phyloP scores from a whole-genome alignment of 805 yeast genomes.

The Nakazawaea anatomiae region DNA sequence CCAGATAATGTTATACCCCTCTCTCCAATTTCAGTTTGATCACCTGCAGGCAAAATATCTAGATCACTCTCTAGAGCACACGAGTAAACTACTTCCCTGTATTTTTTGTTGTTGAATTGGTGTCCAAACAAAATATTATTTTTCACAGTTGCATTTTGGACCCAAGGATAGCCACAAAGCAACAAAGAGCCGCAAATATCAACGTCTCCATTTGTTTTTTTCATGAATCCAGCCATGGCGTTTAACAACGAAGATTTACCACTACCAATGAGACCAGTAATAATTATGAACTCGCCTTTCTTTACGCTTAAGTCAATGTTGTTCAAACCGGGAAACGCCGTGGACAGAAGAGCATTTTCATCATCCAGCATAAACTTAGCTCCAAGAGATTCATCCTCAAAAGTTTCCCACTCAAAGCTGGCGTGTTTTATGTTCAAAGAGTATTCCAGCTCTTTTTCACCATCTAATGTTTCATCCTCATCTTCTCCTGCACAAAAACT shows the following conservation, averaged over 20 bases:
- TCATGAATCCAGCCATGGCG: slow-evolving; percentile 72
- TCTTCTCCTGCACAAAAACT: slow-evolving; percentile 11
- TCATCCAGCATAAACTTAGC: background rate
- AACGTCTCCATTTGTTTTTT: slow-evolving; percentile 44
- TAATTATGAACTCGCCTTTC: slow-evolving; percentile 61
- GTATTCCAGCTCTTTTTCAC: slow-evolving; percentile 10
- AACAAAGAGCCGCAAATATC: slow-evolving; percentile 46
- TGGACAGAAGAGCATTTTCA: slow-evolving; percentile 9
- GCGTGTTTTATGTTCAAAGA: slow-evolving; percentile 53
- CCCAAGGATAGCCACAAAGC: slow-evolving; percentile 70
- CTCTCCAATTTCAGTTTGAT: slow-evolving; percentile 76
- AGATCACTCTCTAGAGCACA: slow-evolving; percentile 68
- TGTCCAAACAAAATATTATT: slow-evolving; percentile 71
- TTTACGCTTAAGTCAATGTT: slow-evolving; percentile 45
- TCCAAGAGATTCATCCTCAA: slow-evolving; percentile 19
- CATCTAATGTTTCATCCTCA: slow-evolving; percentile 15
- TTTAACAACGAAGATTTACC: slow-evolving; percentile 72
- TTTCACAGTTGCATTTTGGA: slow-evolving; percentile 72
- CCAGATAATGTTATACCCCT: slow-evolving; percentile 84
- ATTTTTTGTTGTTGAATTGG: slow-evolving; percentile 43
- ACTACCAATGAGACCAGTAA: slow-evolving; percentile 73
- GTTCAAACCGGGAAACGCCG: slow-evolving; percentile 38
- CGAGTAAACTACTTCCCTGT: slow-evolving; percentile 49
- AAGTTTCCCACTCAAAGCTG: slow-evolving; percentile 65
- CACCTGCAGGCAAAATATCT: slow-evolving; percentile 66